These are phyloP conservation scores for Trypanosoma grayi DNA, from an alignment of 208 protist species.

Conservation along the genomic window DNA sequence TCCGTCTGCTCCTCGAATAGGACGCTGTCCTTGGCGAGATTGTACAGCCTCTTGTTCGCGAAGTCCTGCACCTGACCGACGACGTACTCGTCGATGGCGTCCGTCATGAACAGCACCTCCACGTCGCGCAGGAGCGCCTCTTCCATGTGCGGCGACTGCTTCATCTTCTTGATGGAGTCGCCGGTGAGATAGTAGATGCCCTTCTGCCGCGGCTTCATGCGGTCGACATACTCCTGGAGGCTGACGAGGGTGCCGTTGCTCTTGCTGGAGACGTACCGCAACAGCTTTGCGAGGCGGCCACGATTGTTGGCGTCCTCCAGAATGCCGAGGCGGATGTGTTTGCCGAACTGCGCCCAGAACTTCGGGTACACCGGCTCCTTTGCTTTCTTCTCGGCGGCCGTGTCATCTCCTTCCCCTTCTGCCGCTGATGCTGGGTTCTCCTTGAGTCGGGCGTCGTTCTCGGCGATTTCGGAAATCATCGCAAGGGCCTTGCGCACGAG, in stretches of 20 bases:
- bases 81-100: conserved; percentile 99
- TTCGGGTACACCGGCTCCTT: conserved; percentile 81
- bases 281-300: conserved; percentile 94
- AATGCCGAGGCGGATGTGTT: conserved; percentile 97
- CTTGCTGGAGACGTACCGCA: conserved; percentile 93
- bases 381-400: conserved; percentile 16
- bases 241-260: conserved; percentile 70
- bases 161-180: conserved; percentile 71
- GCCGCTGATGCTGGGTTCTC: conserved; percentile 25
- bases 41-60: conserved; percentile 94
- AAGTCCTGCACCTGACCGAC: conserved; percentile 93
- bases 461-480: conserved; percentile 94
- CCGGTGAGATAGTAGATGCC: conserved; percentile 94
- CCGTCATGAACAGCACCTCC: conserved; percentile 95
- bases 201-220: conserved; percentile 95
- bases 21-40: conserved; percentile 95
- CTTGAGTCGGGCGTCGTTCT: conserved; percentile 62
- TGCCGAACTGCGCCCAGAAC: conserved; percentile 96
- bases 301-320: conserved; percentile 97
- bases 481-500: conserved; percentile 93
- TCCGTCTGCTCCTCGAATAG: conserved; percentile 92
- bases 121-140: conserved; percentile 77
- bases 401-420: conserved; percentile 21
- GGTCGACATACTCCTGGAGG: conserved; percentile 90
- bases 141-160: conserved; percentile 82